These are phyloP conservation scores for Lachnellula occidentalis DNA, from an alignment of 2,329 filamentous ascomycete genomes.

Conservation along the genomic window DNA sequence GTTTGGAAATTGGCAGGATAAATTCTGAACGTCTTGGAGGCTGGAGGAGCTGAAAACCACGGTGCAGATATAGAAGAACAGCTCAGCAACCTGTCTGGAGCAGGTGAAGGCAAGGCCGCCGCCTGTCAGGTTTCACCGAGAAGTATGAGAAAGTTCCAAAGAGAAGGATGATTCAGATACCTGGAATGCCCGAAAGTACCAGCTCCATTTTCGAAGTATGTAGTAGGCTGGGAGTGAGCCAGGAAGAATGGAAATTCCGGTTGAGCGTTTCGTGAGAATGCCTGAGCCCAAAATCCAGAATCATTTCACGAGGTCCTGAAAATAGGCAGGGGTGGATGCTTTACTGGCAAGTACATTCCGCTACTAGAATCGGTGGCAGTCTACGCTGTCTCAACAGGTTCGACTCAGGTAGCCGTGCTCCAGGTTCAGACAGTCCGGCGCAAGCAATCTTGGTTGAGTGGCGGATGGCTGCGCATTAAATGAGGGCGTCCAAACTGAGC, in stretches of 20 bases:
- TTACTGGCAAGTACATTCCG: neutral
- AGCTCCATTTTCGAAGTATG: neutral
- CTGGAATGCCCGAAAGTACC: neutral
- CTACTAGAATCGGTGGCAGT: neutral
- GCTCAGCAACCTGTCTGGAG: neutral
- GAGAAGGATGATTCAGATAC: neutral
- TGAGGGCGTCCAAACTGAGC: neutral
- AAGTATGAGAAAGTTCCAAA: neutral
- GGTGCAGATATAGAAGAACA: neutral
- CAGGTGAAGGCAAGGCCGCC: neutral
- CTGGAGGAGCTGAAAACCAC: neutral
- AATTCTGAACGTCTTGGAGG: neutral
- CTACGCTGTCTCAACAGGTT: neutral
- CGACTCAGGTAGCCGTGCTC: neutral
- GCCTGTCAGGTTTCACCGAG: neutral
- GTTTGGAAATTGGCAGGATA: neutral
- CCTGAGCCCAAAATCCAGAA: neutral
- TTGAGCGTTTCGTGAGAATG: neutral
- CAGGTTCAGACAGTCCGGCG: neutral
- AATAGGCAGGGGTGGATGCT: neutral
- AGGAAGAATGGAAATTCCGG: neutral
- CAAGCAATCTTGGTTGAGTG: neutral
- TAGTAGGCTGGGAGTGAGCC: neutral
- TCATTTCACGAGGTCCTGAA: neutral
- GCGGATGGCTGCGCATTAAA: neutral